Percentiles rank a stretch among this genome's conserved stretches.
phyloP scores from a whole-genome alignment of 176 grass and related monocot genomes.

The Raddia guianensis region DNA sequence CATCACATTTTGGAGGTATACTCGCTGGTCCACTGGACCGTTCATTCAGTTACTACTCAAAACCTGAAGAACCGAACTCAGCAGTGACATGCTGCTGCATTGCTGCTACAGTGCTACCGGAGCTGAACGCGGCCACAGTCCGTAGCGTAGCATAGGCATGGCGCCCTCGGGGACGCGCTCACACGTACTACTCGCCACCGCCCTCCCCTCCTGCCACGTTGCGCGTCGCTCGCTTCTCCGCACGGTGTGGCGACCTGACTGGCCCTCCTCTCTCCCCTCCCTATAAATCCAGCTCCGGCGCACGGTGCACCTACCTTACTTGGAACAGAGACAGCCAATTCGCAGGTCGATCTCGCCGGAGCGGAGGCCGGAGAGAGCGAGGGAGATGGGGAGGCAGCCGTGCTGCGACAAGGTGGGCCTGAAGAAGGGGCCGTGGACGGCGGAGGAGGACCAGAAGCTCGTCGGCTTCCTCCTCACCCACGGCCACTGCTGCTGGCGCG shows the following conservation, averaged over 20 bases:
- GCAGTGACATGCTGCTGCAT: not conserved
- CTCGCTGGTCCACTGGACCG: too few relatives aligned
- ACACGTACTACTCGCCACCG: slow-evolving; percentile 37
- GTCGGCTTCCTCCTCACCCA: slow-evolving; percentile 77
- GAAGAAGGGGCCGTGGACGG: slow-evolving; percentile 92
- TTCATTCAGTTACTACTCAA: too few relatives aligned
- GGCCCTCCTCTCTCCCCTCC: not conserved
- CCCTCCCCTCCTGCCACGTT: slow-evolving; percentile 41
- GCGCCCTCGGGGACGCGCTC: slow-evolving; percentile 37
- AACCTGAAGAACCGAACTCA: not conserved
- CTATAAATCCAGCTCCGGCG: slow-evolving; percentile 39
- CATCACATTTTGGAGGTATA: too few relatives aligned
- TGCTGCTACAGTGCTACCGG: not conserved
- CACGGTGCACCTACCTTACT: slow-evolving; percentile 31
- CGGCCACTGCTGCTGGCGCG: slow-evolving; percentile 88
- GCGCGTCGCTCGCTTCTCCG: not conserved
- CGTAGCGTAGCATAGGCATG: slow-evolving; percentile 8
- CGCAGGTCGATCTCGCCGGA: not conserved
- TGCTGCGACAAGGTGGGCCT: slow-evolving; percentile 86
- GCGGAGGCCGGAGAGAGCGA: not conserved
- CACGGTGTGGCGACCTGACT: not conserved
- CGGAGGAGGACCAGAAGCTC: slow-evolving; percentile 89
- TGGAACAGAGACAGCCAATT: slow-evolving; percentile 44
- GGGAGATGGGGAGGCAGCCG: slow-evolving; percentile 81
- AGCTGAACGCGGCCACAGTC: slow-evolving; percentile 9